These are phyloP conservation scores for Aciculosporium take DNA, from an alignment of 2,329 filamentous ascomycete genomes.

Conservation along the genomic window DNA sequence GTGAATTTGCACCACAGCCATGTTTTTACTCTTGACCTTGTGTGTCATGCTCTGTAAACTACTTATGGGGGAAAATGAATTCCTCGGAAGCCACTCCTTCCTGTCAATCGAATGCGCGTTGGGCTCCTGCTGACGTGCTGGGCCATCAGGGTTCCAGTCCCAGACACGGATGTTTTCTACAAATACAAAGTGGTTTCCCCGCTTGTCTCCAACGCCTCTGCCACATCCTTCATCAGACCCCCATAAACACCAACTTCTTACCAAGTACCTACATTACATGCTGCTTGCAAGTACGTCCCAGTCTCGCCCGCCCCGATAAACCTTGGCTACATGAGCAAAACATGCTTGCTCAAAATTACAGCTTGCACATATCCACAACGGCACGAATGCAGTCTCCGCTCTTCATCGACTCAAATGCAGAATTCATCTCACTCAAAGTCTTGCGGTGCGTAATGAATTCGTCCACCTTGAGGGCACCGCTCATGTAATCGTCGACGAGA, in stretches of 20 bases:
- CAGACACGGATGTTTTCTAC: background rate
- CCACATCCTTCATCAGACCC: too few species aligned
- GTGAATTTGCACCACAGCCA: too few species aligned
- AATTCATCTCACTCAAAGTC: conserved; percentile 69
- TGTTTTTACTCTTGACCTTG: too few species aligned
- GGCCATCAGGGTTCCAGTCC: conserved; percentile 2
- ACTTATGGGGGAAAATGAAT: too few species aligned
- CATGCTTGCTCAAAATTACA: conserved; percentile 10
- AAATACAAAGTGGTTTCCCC: too few species aligned
- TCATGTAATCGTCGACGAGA: conserved; percentile 80
- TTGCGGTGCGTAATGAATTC: conserved; percentile 98
- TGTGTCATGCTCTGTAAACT: too few species aligned
- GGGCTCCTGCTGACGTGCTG: too few species aligned
- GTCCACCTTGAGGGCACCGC: conserved; percentile 86
- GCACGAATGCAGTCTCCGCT: conserved; percentile 92
- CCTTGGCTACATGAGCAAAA: background rate
- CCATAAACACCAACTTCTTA: too few species aligned
- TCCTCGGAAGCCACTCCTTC: too few species aligned
- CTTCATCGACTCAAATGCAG: conserved; percentile 88
- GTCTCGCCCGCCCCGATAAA: background rate
- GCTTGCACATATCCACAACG: conserved; percentile 54
- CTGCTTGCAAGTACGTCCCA: background rate
- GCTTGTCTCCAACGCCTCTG: too few species aligned
- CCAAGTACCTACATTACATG: background rate
- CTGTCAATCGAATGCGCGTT: too few species aligned